A percentile compares a stretch with the other conserved stretches of the same genome.
Evolutionary conservation across 129 eudicot genomes (phyloP).

Genomic region (Lonicera japonica): DNA sequence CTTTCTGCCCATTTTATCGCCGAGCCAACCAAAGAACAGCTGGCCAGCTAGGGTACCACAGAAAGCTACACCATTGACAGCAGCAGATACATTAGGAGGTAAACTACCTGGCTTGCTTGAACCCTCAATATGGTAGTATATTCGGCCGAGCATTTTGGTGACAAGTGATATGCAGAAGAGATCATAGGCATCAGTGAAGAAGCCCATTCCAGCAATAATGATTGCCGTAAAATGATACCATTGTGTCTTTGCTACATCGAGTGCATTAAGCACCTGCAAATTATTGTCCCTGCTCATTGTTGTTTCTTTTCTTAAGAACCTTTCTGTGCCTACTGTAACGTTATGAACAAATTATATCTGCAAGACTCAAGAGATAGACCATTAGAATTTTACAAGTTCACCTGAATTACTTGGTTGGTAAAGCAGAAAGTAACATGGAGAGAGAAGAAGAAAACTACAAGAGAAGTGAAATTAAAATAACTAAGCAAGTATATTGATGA

Average conservation of each 20-base stretch:
- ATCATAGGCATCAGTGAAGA: constrained; percentile 78
- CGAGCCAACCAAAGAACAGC: constrained; percentile 71
- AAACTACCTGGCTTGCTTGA: constrained; percentile 37
- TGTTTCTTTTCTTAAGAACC: neutral
- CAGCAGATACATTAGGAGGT: constrained; percentile 53
- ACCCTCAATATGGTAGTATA: constrained; percentile 46
- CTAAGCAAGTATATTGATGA: too few relatives aligned
- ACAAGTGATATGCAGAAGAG: constrained; percentile 71
- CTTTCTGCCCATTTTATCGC: constrained; percentile 63
- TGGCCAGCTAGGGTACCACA: constrained; percentile 70
- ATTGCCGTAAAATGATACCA: constrained; percentile 86
- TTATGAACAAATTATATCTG: neutral
- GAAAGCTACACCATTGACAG: constrained; percentile 73
- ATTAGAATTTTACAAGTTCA: too few relatives aligned
- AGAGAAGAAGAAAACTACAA: too few relatives aligned
- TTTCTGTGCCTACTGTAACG: neutral
- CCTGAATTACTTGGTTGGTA: too few relatives aligned
- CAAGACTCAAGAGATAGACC: neutral
- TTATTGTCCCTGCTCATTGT: constrained; percentile 45
- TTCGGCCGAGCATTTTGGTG: constrained; percentile 63
- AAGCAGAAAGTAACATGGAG: too few relatives aligned
- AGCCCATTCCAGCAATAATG: constrained; percentile 73
- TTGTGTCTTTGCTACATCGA: constrained; percentile 74
- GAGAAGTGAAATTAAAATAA: too few relatives aligned
- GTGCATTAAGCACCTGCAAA: constrained; percentile 56